These are phyloP conservation scores for Sporothrix brunneoviolacea DNA, from an alignment of 2,329 filamentous ascomycete genomes.

Conservation along the genomic window DNA sequence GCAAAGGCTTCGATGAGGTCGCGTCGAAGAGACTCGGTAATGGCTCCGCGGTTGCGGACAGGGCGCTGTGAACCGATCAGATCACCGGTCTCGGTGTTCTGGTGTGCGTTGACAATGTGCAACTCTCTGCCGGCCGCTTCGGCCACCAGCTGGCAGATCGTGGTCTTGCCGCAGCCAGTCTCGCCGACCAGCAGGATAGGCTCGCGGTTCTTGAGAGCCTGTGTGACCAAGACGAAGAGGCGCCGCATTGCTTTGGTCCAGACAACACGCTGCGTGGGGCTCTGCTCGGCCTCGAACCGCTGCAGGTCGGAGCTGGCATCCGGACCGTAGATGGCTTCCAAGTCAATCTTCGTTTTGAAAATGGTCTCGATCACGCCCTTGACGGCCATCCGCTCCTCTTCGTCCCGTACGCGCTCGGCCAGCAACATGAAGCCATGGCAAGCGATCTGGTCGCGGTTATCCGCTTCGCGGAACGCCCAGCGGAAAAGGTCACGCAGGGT, in stretches of 20 bases:
- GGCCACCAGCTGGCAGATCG: slow-evolving; percentile 85
- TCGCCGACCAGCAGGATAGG: slow-evolving; percentile 92
- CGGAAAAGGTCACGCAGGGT: slow-evolving; percentile 92
- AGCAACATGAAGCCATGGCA: slow-evolving; percentile 94
- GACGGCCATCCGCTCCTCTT: slow-evolving; percentile 76
- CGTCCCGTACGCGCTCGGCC: slow-evolving; percentile 87
- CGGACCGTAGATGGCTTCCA: slow-evolving; percentile 64
- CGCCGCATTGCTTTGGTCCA: slow-evolving; percentile 96
- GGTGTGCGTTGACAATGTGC: slow-evolving; percentile 92
- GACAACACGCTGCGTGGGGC: slow-evolving; percentile 61
- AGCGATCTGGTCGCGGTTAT: slow-evolving; percentile 82
- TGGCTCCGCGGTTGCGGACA: slow-evolving; percentile 72
- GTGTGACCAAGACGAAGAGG: slow-evolving; percentile 80
- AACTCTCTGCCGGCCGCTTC: slow-evolving; percentile 70
- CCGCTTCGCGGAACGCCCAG: slow-evolving; percentile 82
- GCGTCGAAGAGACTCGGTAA: slow-evolving; percentile 58
- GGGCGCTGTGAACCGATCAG: slow-evolving; percentile 93
- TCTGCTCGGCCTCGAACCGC: slow-evolving; percentile 38
- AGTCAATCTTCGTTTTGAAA: slow-evolving; percentile 79
- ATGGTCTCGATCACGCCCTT: slow-evolving; percentile 83
- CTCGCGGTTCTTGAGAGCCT: slow-evolving; percentile 83
- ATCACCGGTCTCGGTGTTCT: slow-evolving; percentile 96
- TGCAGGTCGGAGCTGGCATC: slow-evolving; percentile 49
- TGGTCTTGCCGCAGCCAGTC: slow-evolving; percentile 96
- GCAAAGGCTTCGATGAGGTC: slow-evolving; percentile 49